These are phyloP conservation scores for Cladosporium cucumerinum DNA, from an alignment of 2,329 filamentous ascomycete genomes.

Conservation along the genomic window DNA sequence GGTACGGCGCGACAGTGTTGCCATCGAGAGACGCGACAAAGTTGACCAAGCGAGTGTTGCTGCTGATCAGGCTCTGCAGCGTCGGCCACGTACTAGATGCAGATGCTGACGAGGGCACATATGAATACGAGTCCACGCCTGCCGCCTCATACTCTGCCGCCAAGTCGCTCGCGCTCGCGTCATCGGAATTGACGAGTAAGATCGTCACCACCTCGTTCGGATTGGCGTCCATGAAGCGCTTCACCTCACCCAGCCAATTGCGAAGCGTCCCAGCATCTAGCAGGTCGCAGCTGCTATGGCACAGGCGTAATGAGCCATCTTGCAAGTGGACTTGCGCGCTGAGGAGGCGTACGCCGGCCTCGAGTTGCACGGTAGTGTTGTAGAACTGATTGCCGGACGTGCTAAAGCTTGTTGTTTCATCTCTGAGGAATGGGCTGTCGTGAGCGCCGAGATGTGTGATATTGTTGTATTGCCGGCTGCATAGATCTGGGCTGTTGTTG, in stretches of 20 bases:
- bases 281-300: constrained; percentile 61
- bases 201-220: constrained; percentile 29
- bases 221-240: constrained; percentile 54
- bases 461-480: constrained; percentile 56
- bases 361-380: constrained; percentile 56
- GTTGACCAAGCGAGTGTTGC: constrained; percentile 43
- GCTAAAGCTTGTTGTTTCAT: constrained; percentile 1
- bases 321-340: constrained; percentile 62
- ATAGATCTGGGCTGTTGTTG: constrained; percentile 58
- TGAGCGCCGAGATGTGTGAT: constrained; percentile 63
- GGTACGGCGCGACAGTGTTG: constrained; percentile 40
- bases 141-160: constrained; percentile 50
- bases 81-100: constrained; percentile 44
- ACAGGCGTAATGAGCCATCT: constrained; percentile 39
- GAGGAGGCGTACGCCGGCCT: constrained; percentile 61
- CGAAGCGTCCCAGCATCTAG: constrained; percentile 52
- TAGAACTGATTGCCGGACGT: constrained; percentile 54
- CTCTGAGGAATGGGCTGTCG: constrained; percentile 55
- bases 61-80: constrained; percentile 39
- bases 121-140: constrained; percentile 46
- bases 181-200: constrained; percentile 26
- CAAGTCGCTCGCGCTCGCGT: constrained; percentile 28
- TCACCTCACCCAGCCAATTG: constrained; percentile 55
- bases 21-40: constrained; percentile 39
- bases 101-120: constrained; percentile 32